Evolutionary conservation across 208 protist genomes (phyloP).

Genomic region (Leishmania aethiopica): DNA sequence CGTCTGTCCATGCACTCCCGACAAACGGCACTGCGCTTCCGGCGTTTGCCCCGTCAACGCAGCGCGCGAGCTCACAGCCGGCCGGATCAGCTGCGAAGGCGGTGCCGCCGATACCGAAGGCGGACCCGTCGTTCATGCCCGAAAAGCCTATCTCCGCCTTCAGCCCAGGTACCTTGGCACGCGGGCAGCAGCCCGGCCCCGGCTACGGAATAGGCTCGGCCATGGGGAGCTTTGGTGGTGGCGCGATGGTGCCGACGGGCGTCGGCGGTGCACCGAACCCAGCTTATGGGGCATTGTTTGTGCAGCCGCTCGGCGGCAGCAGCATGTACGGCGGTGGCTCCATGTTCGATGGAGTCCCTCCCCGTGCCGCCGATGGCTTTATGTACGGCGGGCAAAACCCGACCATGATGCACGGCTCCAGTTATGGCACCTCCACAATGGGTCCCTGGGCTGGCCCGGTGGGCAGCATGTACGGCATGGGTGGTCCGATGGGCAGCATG

Average conservation of each 20-base stretch:
- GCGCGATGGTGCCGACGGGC: not conserved
- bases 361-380: not conserved
- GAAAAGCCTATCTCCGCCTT: not conserved
- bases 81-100: not conserved
- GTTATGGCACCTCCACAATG: slow-evolving; percentile 1
- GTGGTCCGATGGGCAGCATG: slow-evolving; percentile 12
- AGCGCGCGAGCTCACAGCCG: not conserved
- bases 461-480: slow-evolving; percentile 18
- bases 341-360: not conserved
- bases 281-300: slow-evolving; percentile 15
- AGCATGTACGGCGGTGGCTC: not conserved
- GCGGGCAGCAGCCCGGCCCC: slow-evolving; percentile 2
- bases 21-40: not conserved
- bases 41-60: slow-evolving; percentile 3
- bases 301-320: not conserved
- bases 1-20: not conserved
- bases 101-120: not conserved
- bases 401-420: not conserved
- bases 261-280: not conserved
- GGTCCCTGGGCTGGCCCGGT: not conserved
- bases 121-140: not conserved
- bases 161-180: not conserved
- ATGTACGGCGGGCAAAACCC: not conserved
- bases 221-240: slow-evolving; percentile 1
- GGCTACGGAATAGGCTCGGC: slow-evolving; percentile 12